Percentiles rank a stretch among this genome's conserved stretches.
These are phyloP conservation scores for Rhodamnia argentea DNA, from an alignment of 345 rosid genomes.

Conservation along the genomic window DNA sequence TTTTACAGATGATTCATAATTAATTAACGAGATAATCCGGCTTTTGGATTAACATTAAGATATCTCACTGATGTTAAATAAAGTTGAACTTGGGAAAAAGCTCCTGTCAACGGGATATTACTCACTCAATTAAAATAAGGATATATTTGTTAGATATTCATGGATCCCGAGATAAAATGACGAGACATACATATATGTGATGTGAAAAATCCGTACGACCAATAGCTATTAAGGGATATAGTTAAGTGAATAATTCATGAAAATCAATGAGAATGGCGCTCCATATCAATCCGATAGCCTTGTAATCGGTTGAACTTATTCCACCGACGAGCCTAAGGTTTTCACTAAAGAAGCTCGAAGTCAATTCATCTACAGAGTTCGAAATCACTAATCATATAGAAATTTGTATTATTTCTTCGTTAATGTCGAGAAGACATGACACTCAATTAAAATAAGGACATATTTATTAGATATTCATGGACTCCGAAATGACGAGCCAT, in stretches of 20 bases:
- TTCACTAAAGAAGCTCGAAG: background rate
- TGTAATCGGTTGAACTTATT: background rate
- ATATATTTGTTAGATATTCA: too few relatives aligned
- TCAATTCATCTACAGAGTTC: background rate
- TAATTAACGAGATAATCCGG: background rate
- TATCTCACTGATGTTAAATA: background rate
- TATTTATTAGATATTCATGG: background rate
- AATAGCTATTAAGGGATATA: background rate
- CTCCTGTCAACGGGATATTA: too few relatives aligned
- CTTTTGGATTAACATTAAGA: background rate
- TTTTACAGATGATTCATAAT: background rate
- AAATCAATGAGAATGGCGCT: background rate
- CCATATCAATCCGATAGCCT: accelerated
- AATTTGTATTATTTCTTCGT: background rate
- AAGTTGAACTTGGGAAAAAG: background rate
- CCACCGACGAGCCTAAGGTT: background rate
- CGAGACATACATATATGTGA: too few relatives aligned
- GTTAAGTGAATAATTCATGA: background rate
- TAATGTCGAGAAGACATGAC: background rate
- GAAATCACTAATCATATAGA: background rate
- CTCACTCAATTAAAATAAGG: background rate
- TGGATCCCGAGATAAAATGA: too few relatives aligned
- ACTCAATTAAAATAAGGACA: background rate
- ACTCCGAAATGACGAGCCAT: background rate
- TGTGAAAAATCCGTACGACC: too few relatives aligned